Evolutionary conservation across 257 asterid genomes (phyloP), one percentile per base, ranked within the genome.

Genomic region (Capsicum chinense): DNA sequence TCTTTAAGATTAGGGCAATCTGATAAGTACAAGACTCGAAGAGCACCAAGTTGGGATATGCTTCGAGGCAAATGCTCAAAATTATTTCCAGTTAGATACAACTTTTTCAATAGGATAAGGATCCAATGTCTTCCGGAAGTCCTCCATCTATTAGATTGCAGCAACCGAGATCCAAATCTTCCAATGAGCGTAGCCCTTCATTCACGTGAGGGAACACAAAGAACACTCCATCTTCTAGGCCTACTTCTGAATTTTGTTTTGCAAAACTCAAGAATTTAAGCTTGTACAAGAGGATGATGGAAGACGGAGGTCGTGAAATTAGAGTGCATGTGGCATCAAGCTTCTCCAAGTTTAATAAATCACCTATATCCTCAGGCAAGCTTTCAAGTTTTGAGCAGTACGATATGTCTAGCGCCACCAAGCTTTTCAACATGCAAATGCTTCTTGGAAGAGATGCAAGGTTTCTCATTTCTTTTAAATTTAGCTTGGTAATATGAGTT

Each of bases 61-160:
- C 33, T 59, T 59, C 33, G 66, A 59, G 66, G 66, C 66, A 59
- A 59, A 59, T 59, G 0, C 0, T 59, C 66, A n/a, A 59, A 59
- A 9, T 0, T 59, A 1, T 59, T 59, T 59, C 66, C 66, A 59
- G 0, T 9, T 11, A 59, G 33, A 59, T 59, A 8, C 66, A 59
- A n/a, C 13, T 60, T 19, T 9, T 62, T 19, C 68, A 62, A 21
- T 14, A 19, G 68, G 37, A 62, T 62, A 62, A 62, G 0, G 68
- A 62, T 19, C 68, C 68, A 19, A 62, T 19, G 0, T 62, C 68
- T 62, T 62, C 37, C 15, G 68, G 68, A 62, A 62, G 68, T 62
- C 68, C 68, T 62, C 37, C 68, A 62, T 62, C 68, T 62, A 62
- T 62, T 62, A 62, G 68, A 62, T 62, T 62, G 68, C 37, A 62